Percentiles rank a stretch among this genome's conserved stretches.
Evolutionary conservation across 768 basidiomycete species (phyloP).

Genomic region (Mycena galericulata): DNA sequence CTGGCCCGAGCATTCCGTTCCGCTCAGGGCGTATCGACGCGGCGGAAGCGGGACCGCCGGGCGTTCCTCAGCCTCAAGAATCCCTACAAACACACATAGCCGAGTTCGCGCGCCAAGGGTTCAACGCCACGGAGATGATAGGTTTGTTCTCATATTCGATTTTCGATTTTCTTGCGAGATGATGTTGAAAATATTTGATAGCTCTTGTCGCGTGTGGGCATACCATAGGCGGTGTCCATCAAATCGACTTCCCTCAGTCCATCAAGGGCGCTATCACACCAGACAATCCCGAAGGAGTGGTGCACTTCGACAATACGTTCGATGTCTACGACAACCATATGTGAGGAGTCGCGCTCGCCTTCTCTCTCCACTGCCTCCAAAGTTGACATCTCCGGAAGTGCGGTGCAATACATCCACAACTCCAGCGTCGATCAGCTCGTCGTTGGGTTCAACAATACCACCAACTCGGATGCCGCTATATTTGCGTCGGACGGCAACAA

Average conservation of each 20-base stretch:
- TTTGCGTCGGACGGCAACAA: no score
- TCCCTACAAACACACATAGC: conserved; percentile 11
- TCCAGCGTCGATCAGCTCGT: background rate
- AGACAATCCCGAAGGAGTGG: conserved; percentile 20
- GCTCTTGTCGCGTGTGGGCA: conserved; percentile 32
- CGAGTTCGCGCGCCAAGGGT: conserved; percentile 20
- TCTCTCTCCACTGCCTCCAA: no score
- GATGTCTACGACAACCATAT: no score
- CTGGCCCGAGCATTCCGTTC: conserved; percentile 27
- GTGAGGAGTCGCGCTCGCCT: no score
- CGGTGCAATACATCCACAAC: conserved; percentile 21
- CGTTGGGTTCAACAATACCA: no score
- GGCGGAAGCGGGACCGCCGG: conserved; percentile 8
- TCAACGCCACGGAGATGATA: conserved; percentile 31
- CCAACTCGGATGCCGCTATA: no score
- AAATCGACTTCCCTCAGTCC: conserved; percentile 19
- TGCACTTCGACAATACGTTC: conserved; percentile 28
- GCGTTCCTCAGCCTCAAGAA: conserved; percentile 23
- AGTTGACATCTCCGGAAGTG: background rate
- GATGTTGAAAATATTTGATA: no score
- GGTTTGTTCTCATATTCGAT: no score
- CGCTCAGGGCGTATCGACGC: conserved; percentile 28
- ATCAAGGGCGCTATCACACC: conserved; percentile 4
- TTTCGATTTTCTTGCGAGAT: no score
- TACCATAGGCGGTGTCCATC: conserved; percentile 17